Evolutionary conservation across 352 stramenopile species (phyloP), one percentile per base, ranked within the genome.

Genomic region (Phytophthora vignae): DNA sequence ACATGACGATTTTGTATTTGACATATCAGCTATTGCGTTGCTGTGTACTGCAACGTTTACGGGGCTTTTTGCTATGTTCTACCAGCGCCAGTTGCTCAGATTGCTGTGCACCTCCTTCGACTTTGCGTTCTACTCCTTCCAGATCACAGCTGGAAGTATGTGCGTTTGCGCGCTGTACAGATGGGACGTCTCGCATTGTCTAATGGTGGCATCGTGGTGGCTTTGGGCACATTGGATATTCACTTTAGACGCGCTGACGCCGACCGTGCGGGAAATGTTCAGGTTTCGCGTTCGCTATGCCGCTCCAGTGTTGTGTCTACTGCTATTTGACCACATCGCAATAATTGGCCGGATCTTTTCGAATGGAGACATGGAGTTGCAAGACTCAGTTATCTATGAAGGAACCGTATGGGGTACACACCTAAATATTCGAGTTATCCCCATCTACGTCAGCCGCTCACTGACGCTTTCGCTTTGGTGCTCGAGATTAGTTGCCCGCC

Each of bases 181-280:
- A 65, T 76, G 69, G 63, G 17, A 68, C 27, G n/a, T 17, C 10
- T 50, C 69, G n/a, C 53, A 29, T 21, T 60, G 72, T 19, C 33
- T 64, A 9, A 64, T 76, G 42, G 55, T 70, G 6, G 21, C 61
- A 5, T 72, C 61, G 2, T 69, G 56, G 57, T 77, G 38, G 70
- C 27, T 66, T 22, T 84, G 67, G 76, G 72, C 78, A n/a, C 65
- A 72, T 17, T 81, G 74, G 69, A 52, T 69, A 4, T 55, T 79
- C 17, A 83, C 64, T 14, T 55, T 86, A 1, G 79, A 84, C 19
- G 77, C 77, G 7, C 69, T 84, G 19, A 70, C 77, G 14, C 71
- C 77, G 0, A 36, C 76, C n/a, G 71, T 79, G 55, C 69, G 69
- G 27, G 22, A 57, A 8, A 79, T 54, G 44, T 31, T 73, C 3